Conservation (phyloP, 805 yeast species). For the Saitoella complicata region DNA sequence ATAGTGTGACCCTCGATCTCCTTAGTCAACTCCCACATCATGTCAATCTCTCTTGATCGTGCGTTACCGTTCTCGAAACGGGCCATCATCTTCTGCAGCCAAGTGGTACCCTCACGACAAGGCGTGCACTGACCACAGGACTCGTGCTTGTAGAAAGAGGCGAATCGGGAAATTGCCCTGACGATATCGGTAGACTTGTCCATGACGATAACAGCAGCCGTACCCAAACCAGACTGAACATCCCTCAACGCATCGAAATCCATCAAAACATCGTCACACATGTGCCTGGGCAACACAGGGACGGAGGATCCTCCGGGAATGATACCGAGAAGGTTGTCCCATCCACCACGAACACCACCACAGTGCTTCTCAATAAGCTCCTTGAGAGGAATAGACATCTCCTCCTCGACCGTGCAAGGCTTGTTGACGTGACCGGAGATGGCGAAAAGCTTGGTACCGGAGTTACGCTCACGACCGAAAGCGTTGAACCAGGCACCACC, state of each 20-base stretch:
- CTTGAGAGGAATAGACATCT: conserved; percentile 75
- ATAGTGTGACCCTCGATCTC: conserved; percentile 85
- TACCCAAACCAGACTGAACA: conserved; percentile 76
- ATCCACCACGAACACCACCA: conserved; percentile 82
- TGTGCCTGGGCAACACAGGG: conserved; percentile 56
- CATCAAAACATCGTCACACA: conserved; percentile 59
- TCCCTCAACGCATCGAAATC: conserved; percentile 77
- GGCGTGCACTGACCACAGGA: conserved; percentile 93
- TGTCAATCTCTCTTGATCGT: conserved; percentile 62
- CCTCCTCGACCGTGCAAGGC: conserved; percentile 88
- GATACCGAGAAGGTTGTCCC: conserved; percentile 79
- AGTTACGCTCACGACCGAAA: conserved; percentile 72
- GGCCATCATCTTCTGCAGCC: conserved; percentile 72
- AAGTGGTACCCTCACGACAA: conserved; percentile 85
- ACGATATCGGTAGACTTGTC: conserved; percentile 73
- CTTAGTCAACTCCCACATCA: conserved; percentile 68
- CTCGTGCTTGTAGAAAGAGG: conserved; percentile 79
- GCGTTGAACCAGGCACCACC: conserved; percentile 78
- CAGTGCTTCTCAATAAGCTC: conserved; percentile 77
- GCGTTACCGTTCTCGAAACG: conserved; percentile 71
- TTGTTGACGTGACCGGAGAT: conserved; percentile 82
- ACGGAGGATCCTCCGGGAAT: conserved; percentile 87
- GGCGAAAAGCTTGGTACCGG: conserved; percentile 72
- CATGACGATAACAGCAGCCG: conserved; percentile 87
- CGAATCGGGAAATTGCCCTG: conserved; percentile 70